A percentile compares a stretch with the other conserved stretches of the same genome.
These are phyloP conservation scores for Schizosaccharomyces japonicus DNA, from an alignment of 805 yeast species.

Conservation along the genomic window DNA sequence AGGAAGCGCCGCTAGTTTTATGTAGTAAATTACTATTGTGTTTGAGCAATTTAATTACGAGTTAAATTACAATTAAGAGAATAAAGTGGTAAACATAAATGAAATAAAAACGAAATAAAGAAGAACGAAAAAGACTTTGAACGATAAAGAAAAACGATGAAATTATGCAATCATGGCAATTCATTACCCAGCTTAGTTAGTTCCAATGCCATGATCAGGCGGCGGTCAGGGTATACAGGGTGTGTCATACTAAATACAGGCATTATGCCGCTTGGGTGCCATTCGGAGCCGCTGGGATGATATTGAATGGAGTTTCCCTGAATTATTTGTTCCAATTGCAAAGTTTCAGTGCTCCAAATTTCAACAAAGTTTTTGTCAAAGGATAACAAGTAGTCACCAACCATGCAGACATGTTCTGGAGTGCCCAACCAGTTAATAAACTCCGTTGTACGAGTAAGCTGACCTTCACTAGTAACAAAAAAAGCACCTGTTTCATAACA, in stretches of 20 bases:
- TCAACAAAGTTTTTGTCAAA: conserved; percentile 48
- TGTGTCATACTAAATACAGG: not conserved
- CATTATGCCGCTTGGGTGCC: not conserved
- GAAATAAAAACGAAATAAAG: no score
- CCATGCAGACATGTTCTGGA: conserved; percentile 19
- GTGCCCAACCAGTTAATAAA: conserved; percentile 21
- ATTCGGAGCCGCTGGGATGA: not conserved
- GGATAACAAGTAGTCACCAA: conserved; percentile 27
- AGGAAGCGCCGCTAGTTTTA: no score
- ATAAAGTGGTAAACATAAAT: not conserved
- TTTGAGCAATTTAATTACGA: not conserved
- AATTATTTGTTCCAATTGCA: conserved; percentile 33
- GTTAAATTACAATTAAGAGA: conserved; percentile 5
- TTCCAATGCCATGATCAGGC: not conserved
- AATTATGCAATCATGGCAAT: no score
- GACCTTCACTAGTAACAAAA: conserved; percentile 30
- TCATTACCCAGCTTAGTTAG: no score
- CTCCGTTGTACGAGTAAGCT: conserved; percentile 17
- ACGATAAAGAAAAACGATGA: no score
- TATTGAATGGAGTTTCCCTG: conserved; percentile 37
- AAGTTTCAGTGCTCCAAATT: conserved; percentile 32
- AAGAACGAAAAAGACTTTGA: no score
- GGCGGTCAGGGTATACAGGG: not conserved
- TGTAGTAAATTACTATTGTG: no score
- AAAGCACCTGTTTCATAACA: conserved; percentile 53